phyloP scores from a whole-genome alignment of 352 stramenopile genomes.

The Globisporangium nagaii region DNA sequence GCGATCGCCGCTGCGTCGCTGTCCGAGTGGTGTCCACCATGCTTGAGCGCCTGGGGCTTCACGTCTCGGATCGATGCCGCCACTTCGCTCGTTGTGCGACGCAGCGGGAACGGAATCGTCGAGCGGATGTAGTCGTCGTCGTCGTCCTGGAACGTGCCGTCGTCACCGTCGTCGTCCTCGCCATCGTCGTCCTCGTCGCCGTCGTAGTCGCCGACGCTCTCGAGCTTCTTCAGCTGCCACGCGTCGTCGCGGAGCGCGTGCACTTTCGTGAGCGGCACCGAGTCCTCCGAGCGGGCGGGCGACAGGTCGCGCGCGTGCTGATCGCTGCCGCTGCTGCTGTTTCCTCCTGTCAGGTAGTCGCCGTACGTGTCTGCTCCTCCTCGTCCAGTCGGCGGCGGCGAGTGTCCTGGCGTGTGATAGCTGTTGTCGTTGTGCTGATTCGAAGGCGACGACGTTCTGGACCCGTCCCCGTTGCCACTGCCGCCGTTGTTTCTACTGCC shows the following conservation, averaged over 20 bases:
- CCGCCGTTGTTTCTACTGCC: not conserved
- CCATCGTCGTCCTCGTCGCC: conserved; percentile 67
- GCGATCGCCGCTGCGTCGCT: conserved; percentile 69
- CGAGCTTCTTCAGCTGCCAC: conserved; percentile 60
- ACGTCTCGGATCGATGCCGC: not conserved
- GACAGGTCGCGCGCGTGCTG: conserved; percentile 20
- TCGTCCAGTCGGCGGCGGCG: conserved; percentile 1
- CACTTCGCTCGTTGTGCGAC: not conserved
- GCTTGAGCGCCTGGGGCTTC: not conserved
- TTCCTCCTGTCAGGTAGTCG: not conserved
- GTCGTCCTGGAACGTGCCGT: conserved; percentile 23
- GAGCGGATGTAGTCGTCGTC: conserved; percentile 1
- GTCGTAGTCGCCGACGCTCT: conserved; percentile 52
- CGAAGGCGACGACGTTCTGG: not conserved
- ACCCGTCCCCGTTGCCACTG: not conserved
- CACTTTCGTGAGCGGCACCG: conserved; percentile 66
- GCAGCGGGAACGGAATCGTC: too few relatives aligned
- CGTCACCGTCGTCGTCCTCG: conserved; percentile 42
- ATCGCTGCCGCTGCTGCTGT: too few relatives aligned
- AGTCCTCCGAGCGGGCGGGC: conserved; percentile 40
- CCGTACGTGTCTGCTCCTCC: not conserved
- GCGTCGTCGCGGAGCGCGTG: conserved; percentile 73
- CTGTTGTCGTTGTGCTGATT: conserved; percentile 1
- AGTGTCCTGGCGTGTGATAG: conserved; percentile 7
- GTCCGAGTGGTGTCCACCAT: conserved; percentile 54